Base-by-base conservation (phyloP, 2,329 filamentous ascomycete genomes). In the Penicillium griseofulvum region DNA sequence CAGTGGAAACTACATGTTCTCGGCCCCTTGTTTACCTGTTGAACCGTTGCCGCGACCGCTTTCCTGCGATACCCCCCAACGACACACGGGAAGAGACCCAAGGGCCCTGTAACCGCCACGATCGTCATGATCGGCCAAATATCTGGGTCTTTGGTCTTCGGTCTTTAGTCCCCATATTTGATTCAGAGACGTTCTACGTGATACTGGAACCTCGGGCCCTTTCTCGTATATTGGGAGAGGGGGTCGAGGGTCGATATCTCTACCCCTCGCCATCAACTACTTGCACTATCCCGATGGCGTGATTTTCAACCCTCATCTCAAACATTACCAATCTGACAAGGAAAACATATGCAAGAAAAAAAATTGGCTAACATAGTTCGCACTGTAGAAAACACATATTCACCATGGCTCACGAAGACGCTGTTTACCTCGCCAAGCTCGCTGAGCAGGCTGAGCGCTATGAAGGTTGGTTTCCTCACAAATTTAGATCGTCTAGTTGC, bases 401-500 rank as follows among this genome's bases (percentile, higher is more conserved):
- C 83, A 92, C 83, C 83, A 97, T 97, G 93, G 91, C 90, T 87
- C 91, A 96, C 85, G 93, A 97, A 86, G 92, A 97, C 83, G 93
- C 92, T 74, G 94, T 99, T 76, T 97, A 97, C 81, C 89, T 97
- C 78, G 94, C 94, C 82, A 97, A 97, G 91, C 90, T 99, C 80
- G 94, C 94, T 77, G 94, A 99, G 88, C 94, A 99, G 87, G 94
- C 94, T 80, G 94, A 99, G 88, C 93, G 94, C 78, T 99, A 99
- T 82, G 94, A 99, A 85, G 94, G 94, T 97, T 82, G 73, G 84
- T 55, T 39, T 39, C 19, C 12, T 11, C 10, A 6, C 12, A 16
- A 36, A 31, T 33, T 22, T 43, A 79, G 53, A 31, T 26, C 47
- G 12, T 12, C 19, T n/a, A 50, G 37, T 17, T 29, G 49, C 28